Conservation (phyloP, 805 yeast species). For the Alloascoidea africana region DNA sequence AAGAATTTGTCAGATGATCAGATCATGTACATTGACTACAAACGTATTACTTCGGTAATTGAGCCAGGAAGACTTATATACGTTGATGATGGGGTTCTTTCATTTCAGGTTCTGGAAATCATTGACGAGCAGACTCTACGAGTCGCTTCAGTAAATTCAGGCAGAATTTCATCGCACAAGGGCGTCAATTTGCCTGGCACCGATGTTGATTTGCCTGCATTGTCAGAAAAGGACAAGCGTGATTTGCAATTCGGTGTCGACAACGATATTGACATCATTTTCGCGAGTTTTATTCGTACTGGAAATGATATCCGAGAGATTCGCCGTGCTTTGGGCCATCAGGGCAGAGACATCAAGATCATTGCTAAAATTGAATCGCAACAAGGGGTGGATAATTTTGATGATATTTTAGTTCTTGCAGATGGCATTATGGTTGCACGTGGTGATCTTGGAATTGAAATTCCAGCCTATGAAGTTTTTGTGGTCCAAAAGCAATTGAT, state of each 20-base stretch:
- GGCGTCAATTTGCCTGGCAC: constrained; percentile 99
- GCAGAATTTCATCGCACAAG: constrained; percentile 93
- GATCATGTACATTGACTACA: constrained; percentile 84
- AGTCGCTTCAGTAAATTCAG: constrained; percentile 85
- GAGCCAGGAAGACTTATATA: constrained; percentile 79
- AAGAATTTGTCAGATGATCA: constrained; percentile 58
- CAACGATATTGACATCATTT: constrained; percentile 95
- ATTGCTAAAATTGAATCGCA: constrained; percentile 97
- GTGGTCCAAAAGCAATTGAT: constrained; percentile 97
- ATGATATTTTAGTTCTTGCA: constrained; percentile 84
- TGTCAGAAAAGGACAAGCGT: constrained; percentile 88
- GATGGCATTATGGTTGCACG: constrained; percentile 99
- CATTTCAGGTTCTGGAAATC: constrained; percentile 82
- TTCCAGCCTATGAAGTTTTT: constrained; percentile 97
- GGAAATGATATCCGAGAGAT: constrained; percentile 82
- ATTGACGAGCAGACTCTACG: constrained; percentile 67
- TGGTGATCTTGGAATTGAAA: constrained; percentile 99
- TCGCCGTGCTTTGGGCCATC: constrained; percentile 92
- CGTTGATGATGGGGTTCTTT: constrained; percentile 95
- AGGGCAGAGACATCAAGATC: constrained; percentile 91
- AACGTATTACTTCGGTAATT: constrained; percentile 92
- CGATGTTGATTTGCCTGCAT: constrained; percentile 96
- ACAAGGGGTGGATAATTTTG: constrained; percentile 99
- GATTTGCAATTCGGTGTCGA: constrained; percentile 93
- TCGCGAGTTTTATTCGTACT: constrained; percentile 95